phyloP scores from a whole-genome alignment of 2,329 filamentous ascomycete genomes.

The Penicillium oxalicum region DNA sequence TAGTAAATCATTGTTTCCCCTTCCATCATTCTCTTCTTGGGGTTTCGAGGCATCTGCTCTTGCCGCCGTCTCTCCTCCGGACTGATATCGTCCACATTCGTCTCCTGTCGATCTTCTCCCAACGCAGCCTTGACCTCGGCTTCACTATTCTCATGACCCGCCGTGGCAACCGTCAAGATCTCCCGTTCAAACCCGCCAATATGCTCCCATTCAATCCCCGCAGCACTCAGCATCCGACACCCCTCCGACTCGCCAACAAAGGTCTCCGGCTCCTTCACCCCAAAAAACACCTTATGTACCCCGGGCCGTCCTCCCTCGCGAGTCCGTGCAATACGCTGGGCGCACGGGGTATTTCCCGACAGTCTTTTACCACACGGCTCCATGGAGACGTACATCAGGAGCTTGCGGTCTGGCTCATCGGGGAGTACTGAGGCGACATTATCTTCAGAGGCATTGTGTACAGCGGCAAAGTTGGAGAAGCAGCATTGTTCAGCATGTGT shows the following conservation, averaged over 20 bases:
- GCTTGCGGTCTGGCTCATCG: constrained; percentile 36
- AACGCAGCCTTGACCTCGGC: constrained; percentile 25
- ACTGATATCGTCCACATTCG: constrained; percentile 36
- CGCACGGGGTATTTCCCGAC: constrained; percentile 51
- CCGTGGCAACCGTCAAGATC: constrained; percentile 75
- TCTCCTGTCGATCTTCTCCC: constrained; percentile 20
- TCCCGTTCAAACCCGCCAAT: constrained; percentile 71
- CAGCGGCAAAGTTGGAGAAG: constrained; percentile 58
- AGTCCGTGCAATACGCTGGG: constrained; percentile 65
- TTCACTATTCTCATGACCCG: constrained; percentile 58
- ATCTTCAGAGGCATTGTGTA: constrained; percentile 32
- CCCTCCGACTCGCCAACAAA: constrained; percentile 83
- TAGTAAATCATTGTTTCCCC: constrained; percentile 17
- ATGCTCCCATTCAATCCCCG: constrained; percentile 67
- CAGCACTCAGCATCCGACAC: constrained; percentile 60
- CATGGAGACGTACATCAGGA: constrained; percentile 83
- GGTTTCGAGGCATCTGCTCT: constrained; percentile 36
- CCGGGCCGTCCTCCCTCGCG: constrained; percentile 46
- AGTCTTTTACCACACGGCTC: constrained; percentile 49
- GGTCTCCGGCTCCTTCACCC: constrained; percentile 80
- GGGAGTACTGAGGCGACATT: constrained; percentile 38
- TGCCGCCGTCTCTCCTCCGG: constrained; percentile 35
- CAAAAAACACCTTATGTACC: constrained; percentile 76
- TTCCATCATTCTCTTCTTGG: constrained; percentile 46
- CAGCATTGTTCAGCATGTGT: constrained; percentile 96